Evolutionary conservation across 2,329 filamentous ascomycete species (phyloP), one percentile per base, ranked within the genome.

Genomic region (Cucurbitaria berberidis): DNA sequence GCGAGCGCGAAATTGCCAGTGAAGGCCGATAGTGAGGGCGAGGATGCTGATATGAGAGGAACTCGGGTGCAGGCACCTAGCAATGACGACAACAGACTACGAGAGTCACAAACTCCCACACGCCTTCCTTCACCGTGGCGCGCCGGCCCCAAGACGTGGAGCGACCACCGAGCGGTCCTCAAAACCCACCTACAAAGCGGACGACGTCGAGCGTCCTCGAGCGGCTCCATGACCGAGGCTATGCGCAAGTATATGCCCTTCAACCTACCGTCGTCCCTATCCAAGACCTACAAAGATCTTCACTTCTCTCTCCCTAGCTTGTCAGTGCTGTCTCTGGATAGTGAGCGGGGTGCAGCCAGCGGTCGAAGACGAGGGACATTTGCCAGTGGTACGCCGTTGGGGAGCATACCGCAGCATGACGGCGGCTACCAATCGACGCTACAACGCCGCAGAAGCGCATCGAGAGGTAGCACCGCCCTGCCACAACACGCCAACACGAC

Each of bases 51-150:
- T n/a, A 22, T 9, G 15, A 39, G 15, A 39, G 40, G 32, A 41
- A 53, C 36, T 34, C 44, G 6, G 27, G 45, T 13, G 41, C 55
- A 40, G 48, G 34, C 18, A 45, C 32, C 35, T 54, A 56, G 39
- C 46, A 46, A 48, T 47, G 55, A 32, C 44, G 45, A 49, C 44
- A 41, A 49, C 21, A 43, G 46, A 22, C 36, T 26, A 38, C 45
- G 29, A 27, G 57, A 53, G 30, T 47, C 60, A 22, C 62, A 64
- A 8, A 46, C 60, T 13, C 50, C 59, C 10, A 58, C 59, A 19
- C 68, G 72, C 13, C 58, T 79, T 19, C 78, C 78, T 39, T 80
- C 78, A n/a, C 78, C 79, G 16, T 80, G 78, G 78, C 73, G 74
- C 19, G 71, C 76, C 11, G 70, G 67, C 0, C 68, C 75, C 13